Evolutionary conservation across 2,329 filamentous ascomycete genomes (phyloP).

Genomic region (Venturiaceae sp.): DNA sequence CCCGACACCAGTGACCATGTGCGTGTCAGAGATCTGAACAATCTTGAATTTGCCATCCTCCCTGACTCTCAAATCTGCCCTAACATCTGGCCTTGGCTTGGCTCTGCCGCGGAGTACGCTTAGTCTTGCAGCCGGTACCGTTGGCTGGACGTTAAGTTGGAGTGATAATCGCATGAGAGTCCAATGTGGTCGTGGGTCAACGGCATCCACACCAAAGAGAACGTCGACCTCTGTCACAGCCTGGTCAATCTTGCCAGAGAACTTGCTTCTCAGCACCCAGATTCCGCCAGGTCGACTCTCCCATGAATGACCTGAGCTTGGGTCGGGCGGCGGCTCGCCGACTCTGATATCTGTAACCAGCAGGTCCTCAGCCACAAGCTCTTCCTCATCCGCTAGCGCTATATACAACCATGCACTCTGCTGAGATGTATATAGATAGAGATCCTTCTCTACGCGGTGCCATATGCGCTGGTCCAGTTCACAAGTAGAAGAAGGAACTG

Average conservation of each 20-base stretch:
- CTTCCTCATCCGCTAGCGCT: slow-evolving; percentile 12
- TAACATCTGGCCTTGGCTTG: slow-evolving; percentile 39
- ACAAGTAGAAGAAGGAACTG: slow-evolving; percentile 14
- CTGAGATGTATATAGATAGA: slow-evolving; percentile 11
- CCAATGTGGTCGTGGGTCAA: slow-evolving; percentile 83
- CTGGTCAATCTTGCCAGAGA: slow-evolving; percentile 13
- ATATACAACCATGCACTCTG: slow-evolving; percentile 7
- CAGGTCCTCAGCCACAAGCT: slow-evolving; percentile 10
- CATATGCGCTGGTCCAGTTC: slow-evolving; percentile 15
- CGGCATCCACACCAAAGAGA: slow-evolving; percentile 81
- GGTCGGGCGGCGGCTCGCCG: slow-evolving; percentile 6
- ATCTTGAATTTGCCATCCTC: slow-evolving; percentile 96
- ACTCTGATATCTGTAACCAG: slow-evolving; percentile 11
- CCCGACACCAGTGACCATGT: slow-evolving; percentile 83
- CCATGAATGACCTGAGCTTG: slow-evolving; percentile 10
- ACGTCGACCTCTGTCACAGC: slow-evolving; percentile 53
- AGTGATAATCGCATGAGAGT: slow-evolving; percentile 31
- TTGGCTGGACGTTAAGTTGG: slow-evolving; percentile 21
- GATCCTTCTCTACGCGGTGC: slow-evolving; percentile 14
- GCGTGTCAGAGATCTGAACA: slow-evolving; percentile 88
- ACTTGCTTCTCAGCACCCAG: slow-evolving; percentile 15
- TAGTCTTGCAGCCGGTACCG: slow-evolving; percentile 26
- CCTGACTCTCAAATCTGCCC: slow-evolving; percentile 52
- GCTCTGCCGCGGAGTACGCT: slow-evolving; percentile 19
- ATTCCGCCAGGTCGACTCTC: slow-evolving; percentile 22